Evolutionary conservation across 257 asterid genomes (phyloP), one percentile per base, ranked within the genome.

Genomic region (Scutellaria baicalensis): DNA sequence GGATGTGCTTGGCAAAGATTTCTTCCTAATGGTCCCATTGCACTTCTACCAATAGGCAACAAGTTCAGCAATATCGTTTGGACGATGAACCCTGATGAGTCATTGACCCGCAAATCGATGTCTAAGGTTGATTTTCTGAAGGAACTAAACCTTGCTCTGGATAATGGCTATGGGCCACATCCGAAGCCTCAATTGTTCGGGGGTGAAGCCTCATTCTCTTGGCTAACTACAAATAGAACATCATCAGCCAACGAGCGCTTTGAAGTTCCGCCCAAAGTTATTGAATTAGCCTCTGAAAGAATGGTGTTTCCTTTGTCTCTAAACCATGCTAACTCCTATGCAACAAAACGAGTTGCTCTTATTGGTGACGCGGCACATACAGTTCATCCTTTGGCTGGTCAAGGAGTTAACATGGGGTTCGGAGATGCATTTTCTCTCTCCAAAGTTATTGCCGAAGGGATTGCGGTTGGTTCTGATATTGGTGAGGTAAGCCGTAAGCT

Each of bases 331-430:
- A 87, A 88, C 57, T 33, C 69, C 9, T 94, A 94, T 61, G 90
- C 77, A 9, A 71, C 74, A 1, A 89, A 81, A 62, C 90, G 95
- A 12, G 84, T 79, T 38, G 95, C 23, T 70, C 93, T 94, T 65
- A 75, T 91, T 68, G 99, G 99, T 42, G 99, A 94, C 74, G 99
- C 97, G 2, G 99, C 97, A 18, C 97, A 94, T 42, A 94, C 99
- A 3, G 97, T 94, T 76, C 97, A 94, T 76, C 99, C 99, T 43
- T 86, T 94, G 86, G 99, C 99, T 67, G 99, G 99, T 61, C 99
- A 91, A 80, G 99, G 99, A 73, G 99, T 94, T 57, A 91, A 94
- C 80, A 88, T 94, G 97, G 99, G 99, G 36, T 94, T 94, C 66
- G 93, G 87, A 47, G 99, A 94, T 72, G 96, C 96, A 6, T 60